Base-by-base conservation (phyloP, 1,284 basidiomycete genomes). In the Melampsora abietis-canadensis region DNA sequence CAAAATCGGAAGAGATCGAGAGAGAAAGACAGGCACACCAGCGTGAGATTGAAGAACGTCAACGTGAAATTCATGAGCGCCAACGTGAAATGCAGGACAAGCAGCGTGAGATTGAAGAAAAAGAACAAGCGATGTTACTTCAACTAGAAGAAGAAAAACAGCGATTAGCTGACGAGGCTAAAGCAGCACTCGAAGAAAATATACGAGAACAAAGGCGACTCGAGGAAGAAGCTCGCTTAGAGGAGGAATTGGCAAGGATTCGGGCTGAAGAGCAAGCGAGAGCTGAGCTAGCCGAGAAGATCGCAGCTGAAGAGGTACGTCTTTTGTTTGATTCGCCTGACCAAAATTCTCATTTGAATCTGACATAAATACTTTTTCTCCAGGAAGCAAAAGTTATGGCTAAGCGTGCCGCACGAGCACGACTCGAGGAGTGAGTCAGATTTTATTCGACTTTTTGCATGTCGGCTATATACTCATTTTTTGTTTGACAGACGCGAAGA, bases 151-250 rank as follows among this genome's bases (percentile, higher is more conserved):
- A 40, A 24, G 34, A 60, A 44, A 21, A 21, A 27, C 21, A 37
- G n/a, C 47, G 66, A 21, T n/a, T 59, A 34, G 66, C 51, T 48
- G 47, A 68, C 24, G 67, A 69, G 30, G 12, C 24, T 44, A 69
- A 31, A n/a, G 4, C 15, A 30, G 19, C 30, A 40, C 63, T 40
- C 21, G 63, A 65, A 47, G 63, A 30, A 21, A 40, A 65, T 21
- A 54, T 54, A n/a, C 51, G 51, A 21, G 51, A 54, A 27, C 51
- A 54, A 68, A 19, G 48, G 37, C 19, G 66, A 68, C 59, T 37
- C 37, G 12, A 70, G 21, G 59, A 62, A 62, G 60, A 30, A 37
- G 34, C 19, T 62, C 21, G 57, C 31, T 54, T 54, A 48, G 68
- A 37, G n/a, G 68, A 70, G 21, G 21, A 62, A n/a, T 30, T 62